A percentile compares a stretch with the other conserved stretches of the same genome.
phyloP scores from a whole-genome alignment of 306 rosid genomes.

The Astragalus glycyphyllos region DNA sequence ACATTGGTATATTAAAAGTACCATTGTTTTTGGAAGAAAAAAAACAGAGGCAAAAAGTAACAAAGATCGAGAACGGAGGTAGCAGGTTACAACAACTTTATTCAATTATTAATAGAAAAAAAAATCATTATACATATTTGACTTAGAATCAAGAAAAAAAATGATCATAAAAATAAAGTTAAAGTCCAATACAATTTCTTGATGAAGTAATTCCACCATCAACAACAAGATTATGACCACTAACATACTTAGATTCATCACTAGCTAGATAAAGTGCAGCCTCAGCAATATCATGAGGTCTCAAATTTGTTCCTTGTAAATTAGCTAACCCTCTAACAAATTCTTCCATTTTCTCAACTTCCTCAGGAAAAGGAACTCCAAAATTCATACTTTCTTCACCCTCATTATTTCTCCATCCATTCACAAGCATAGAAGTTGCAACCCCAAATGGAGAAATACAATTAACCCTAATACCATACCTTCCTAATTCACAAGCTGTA shows the following conservation, averaged over 20 bases:
- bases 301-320: slow-evolving; percentile 73
- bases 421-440: slow-evolving; percentile 86
- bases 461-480: slow-evolving; percentile 77
- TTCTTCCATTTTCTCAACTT: slow-evolving; percentile 81
- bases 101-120: background rate
- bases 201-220: slow-evolving; percentile 91
- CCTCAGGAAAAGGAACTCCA: slow-evolving; percentile 58
- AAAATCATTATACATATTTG: slow-evolving; percentile 21
- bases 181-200: slow-evolving; percentile 67
- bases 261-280: slow-evolving; percentile 93
- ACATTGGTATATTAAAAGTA: too few species aligned
- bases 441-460: slow-evolving; percentile 93
- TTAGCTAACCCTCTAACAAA: slow-evolving; percentile 80
- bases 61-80: too few species aligned
- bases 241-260: slow-evolving; percentile 89
- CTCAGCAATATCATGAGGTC: slow-evolving; percentile 77
- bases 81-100: too few species aligned
- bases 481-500: slow-evolving; percentile 80
- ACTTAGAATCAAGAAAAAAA: slow-evolving; percentile 7
- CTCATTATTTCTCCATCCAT: slow-evolving; percentile 62
- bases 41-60: too few species aligned
- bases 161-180: background rate
- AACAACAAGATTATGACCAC: slow-evolving; percentile 93
- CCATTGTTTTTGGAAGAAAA: too few species aligned
- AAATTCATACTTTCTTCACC: slow-evolving; percentile 42